These are phyloP conservation scores for Ganoderma lucidum DNA, from an alignment of 1,284 basidiomycete genomes.

Conservation along the genomic window DNA sequence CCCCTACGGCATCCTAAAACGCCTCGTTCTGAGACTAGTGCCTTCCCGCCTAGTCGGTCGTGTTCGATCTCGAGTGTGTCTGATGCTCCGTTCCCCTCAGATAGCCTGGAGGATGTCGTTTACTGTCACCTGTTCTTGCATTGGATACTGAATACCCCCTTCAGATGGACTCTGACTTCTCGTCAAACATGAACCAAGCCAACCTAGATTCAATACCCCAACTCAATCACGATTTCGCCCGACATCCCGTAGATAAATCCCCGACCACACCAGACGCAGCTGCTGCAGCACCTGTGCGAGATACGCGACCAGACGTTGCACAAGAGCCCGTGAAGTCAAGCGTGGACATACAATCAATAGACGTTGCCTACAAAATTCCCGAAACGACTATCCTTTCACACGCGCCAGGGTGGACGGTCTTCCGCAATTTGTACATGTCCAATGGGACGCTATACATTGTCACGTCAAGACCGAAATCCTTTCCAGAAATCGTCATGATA, in stretches of 20 bases:
- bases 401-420: constrained; percentile 83
- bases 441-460: constrained; percentile 78
- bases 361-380: constrained; percentile 46
- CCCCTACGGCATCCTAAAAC: too few species aligned
- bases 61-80: background rate
- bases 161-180: constrained; percentile 6
- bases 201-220: background rate
- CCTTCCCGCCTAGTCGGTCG: too few species aligned
- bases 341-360: constrained; percentile 18
- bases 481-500: constrained; percentile 72
- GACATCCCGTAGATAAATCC: background rate
- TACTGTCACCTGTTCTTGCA: background rate
- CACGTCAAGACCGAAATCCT: constrained; percentile 54
- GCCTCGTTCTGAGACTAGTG: too few species aligned
- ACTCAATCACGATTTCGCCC: background rate
- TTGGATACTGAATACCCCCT: background rate
- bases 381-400: constrained; percentile 66
- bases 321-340: constrained; percentile 25
- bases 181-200: background rate
- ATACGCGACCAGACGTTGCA: constrained; percentile 14
- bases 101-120: background rate
- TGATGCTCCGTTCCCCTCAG: background rate
- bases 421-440: constrained; percentile 80
- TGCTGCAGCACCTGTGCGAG: constrained; percentile 13
- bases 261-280: background rate